Base-by-base conservation (phyloP, 306 rosid genomes). In the Coriaria nepalensis region DNA sequence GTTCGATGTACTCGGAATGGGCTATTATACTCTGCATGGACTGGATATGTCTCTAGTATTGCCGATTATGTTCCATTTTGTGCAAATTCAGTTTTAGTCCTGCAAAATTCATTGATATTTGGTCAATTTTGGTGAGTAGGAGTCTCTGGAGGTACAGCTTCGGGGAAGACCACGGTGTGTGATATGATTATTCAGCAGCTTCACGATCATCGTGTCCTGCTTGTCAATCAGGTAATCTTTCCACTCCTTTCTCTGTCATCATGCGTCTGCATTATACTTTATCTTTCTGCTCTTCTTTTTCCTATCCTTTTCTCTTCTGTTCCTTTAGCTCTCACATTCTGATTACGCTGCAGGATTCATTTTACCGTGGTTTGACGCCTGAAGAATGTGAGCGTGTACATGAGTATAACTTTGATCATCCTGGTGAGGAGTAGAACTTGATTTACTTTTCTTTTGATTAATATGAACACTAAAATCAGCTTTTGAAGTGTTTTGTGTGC, bases 131-230 rank as follows among this genome's bases (percentile, higher is more conserved):
- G 53, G 57, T 53, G 45, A 54, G 49, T 47, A 90, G 98, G 98
- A 20, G 98, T 90, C 71, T 85, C 92, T 6, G 98, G 98, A 33
- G 98, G 98, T 73, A 90, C 98, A 50, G 98, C 98, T 52, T 90
- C 98, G 0, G 98, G 98, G 15, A 90, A 90, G 76, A 90, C 98
- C 47, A 90, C 98, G 5, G 95, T 90, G 7, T 90, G 98, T 45
- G 98, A 90, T 46, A 90, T 84, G 98, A 90, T 90, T 59, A 90
- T 90, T 63, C 98, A 90, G 58, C 98, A 90, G 64, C 98, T 90
- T 43, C 98, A 85, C 48, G 98, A 90, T 68, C 98, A 90, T 53
- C 94, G 97, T 36, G 87, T 90, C 35, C 87, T 90, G 10, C 94
- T 90, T 6, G 87, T 90, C 64, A 90, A 77, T 75, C 97, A 90